Conservation (phyloP, 1,139 yeast species). For the Candida sanyaensis region DNA sequence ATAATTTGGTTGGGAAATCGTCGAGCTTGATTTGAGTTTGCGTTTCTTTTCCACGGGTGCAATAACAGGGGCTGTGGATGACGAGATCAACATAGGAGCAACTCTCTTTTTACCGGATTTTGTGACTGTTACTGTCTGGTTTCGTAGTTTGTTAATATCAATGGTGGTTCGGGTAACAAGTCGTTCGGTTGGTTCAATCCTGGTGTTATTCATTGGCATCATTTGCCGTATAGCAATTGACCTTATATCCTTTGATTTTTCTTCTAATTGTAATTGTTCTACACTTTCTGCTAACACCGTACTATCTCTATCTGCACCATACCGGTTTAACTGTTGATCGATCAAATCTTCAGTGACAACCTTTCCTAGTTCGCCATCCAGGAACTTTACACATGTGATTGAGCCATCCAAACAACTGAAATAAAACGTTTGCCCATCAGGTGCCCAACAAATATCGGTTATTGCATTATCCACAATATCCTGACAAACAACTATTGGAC, state of each 20-base stretch:
- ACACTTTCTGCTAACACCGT: constrained; percentile 85
- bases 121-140: constrained; percentile 49
- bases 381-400: constrained; percentile 70
- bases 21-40: constrained; percentile 16
- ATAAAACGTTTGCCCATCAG: constrained; percentile 71
- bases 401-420: constrained; percentile 86
- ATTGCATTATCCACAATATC: constrained; percentile 64
- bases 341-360: constrained; percentile 67
- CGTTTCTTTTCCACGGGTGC: constrained; percentile 7
- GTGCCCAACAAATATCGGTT: constrained; percentile 78
- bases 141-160: constrained; percentile 14
- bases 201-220: constrained; percentile 11
- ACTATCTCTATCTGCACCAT: constrained; percentile 87
- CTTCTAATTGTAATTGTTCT: constrained; percentile 74
- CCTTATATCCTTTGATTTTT: constrained; percentile 25
- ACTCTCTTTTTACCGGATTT: constrained; percentile 87
- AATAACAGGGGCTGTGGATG: constrained; percentile 26
- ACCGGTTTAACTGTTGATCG: constrained; percentile 70
- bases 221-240: constrained; percentile 9
- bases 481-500: constrained; percentile 65
- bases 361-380: constrained; percentile 69
- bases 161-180: constrained; percentile 2
- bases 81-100: constrained; percentile 76
- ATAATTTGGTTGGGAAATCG: constrained; percentile 44
- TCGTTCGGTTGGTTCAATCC: constrained; percentile 4